phyloP scores from a whole-genome alignment of 73 alveolate genomes.

The Paramecium sexaurelia region DNA sequence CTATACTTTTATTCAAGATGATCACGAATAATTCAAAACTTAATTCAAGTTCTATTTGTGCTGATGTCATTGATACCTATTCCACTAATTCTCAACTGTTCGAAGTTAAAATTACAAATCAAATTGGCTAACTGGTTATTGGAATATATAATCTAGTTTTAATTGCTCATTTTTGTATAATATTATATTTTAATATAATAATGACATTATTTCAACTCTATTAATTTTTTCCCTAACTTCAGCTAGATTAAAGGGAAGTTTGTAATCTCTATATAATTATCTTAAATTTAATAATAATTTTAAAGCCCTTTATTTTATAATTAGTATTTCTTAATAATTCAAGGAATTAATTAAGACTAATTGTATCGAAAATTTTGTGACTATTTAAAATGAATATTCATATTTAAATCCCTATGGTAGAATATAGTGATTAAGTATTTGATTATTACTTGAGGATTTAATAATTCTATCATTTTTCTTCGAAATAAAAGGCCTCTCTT shows the following conservation, averaged over 20 bases:
- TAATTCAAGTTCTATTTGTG: constrained; percentile 54
- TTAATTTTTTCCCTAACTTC: background rate
- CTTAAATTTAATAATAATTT: no score
- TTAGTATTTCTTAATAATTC: no score
- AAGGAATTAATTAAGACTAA: no score
- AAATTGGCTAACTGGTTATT: constrained; percentile 73
- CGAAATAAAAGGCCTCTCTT: background rate
- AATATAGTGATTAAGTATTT: background rate
- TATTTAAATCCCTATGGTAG: background rate
- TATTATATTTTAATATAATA: background rate
- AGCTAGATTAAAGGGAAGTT: background rate
- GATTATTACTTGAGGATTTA: background rate
- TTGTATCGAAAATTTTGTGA: no score
- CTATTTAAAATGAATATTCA: no score
- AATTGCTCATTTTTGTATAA: background rate
- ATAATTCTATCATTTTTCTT: background rate
- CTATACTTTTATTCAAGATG: background rate
- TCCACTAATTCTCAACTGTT: constrained; percentile 85
- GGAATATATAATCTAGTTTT: background rate
- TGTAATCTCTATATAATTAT: background rate
- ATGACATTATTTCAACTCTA: background rate
- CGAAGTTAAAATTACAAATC: constrained; percentile 78
- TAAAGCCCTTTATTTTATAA: no score
- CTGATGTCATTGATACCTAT: constrained; percentile 74
- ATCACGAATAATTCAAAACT: constrained; percentile 3